Base-by-base conservation (phyloP, 345 rosid genomes). In the Stellera chamaejasme region DNA sequence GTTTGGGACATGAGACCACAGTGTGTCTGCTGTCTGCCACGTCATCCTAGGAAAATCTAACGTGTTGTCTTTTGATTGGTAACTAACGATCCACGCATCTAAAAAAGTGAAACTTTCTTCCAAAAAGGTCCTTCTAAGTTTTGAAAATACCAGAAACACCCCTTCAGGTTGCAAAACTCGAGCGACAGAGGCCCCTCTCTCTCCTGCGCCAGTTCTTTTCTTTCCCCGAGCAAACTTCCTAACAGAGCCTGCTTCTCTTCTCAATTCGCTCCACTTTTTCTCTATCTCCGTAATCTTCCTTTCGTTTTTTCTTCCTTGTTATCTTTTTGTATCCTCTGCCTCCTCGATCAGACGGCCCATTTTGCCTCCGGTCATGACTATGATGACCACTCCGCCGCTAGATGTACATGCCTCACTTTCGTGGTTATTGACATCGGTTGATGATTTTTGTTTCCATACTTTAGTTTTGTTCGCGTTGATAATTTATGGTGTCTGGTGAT, bases 301-400 rank as follows among this genome's bases (percentile, higher is more conserved):
- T 67, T 50, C 19, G 50, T 43, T 27, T 68, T 42, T 45, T 43
- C 2, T 19, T 46, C 54, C 54, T 58, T 42, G 48, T 9, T 47
- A 15, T 25, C 32, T 9, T 45, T 43, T 60, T 52, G 13, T 41
- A 27, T 39, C 59, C 32, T 36, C 45, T 6, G 51, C 60, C 72
- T 77, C 65, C 52, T 64, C 62, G 78, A 77, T 78, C 82, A 27
- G 54, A 55, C 85, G 64, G 44, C 60, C 62, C 55, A 16, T 47
- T 56, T 61, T 61, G 56, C 51, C 63, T 54, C 44, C 64, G 48
- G 61, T 53, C 75, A 85, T 89, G 97, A 85, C 95, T 75, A 46
- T 83, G 89, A 73, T 88, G 80, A 80, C 97, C 69, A 84, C 91
- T 67, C 74, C 91, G 48, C 87, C 87, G 64, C 50, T 80, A 10